Evolutionary conservation across 208 protist genomes (phyloP).

Genomic region (Leishmania lainsoni): DNA sequence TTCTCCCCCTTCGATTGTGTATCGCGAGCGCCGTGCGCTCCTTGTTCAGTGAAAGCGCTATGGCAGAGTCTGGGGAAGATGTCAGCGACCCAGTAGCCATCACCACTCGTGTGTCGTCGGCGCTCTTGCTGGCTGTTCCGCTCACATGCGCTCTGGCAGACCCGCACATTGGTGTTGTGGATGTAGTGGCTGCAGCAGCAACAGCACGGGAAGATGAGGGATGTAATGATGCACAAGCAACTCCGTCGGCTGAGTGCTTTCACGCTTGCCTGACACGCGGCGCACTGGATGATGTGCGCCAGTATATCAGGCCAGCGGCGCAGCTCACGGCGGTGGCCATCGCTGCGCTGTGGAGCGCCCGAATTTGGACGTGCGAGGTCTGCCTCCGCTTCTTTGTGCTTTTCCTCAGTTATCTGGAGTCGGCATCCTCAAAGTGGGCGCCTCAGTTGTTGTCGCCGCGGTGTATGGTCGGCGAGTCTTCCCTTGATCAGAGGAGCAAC

Average conservation of each 20-base stretch:
- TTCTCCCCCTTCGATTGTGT: neutral
- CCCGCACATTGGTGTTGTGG: neutral
- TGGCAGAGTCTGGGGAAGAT: neutral
- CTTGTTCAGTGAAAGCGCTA: conserved; percentile 1
- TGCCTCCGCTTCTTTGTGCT: conserved; percentile 10
- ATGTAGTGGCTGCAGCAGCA: conserved; percentile 5
- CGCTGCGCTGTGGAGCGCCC: conserved; percentile 14
- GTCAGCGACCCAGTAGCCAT: neutral
- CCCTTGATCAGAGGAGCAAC: neutral
- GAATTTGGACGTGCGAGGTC: conserved; percentile 3
- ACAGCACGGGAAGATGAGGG: neutral
- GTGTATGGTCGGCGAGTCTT: too few relatives aligned
- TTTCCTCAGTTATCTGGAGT: conserved; percentile 15
- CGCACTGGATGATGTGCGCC: conserved; percentile 16
- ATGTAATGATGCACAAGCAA: neutral
- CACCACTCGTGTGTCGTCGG: neutral
- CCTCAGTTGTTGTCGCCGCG: neutral
- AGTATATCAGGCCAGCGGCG: conserved; percentile 12
- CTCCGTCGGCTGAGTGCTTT: neutral
- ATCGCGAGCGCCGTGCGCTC: neutral
- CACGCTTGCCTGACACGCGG: conserved; percentile 12
- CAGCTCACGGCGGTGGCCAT: conserved; percentile 25
- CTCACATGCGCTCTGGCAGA: neutral
- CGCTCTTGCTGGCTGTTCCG: neutral
- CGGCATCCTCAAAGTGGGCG: neutral